Percentiles rank a stretch among this genome's conserved stretches.
phyloP scores from a whole-genome alignment of 2,329 filamentous ascomycete genomes.

The Sporothrix variecibatus region DNA sequence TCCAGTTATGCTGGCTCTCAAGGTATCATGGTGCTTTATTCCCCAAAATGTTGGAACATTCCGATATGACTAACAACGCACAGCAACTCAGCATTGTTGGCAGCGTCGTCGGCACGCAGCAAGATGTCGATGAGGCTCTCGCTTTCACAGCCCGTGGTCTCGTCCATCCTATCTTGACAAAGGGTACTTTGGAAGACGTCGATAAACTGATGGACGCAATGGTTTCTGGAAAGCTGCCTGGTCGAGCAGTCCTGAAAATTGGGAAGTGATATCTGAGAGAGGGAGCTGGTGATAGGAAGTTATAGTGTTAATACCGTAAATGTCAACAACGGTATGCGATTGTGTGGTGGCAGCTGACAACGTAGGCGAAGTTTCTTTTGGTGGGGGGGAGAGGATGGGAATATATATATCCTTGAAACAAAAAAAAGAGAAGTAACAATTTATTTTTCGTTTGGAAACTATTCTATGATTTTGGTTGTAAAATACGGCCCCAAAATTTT shows the following conservation, averaged over 20 bases:
- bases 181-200: background rate
- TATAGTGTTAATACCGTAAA: too few species aligned
- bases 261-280: background rate
- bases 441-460: too few species aligned
- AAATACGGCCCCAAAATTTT: too few species aligned
- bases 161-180: background rate
- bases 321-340: too few species aligned
- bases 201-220: background rate
- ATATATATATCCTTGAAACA: too few species aligned
- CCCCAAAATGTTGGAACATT: background rate
- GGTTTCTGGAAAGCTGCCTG: background rate
- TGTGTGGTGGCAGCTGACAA: too few species aligned
- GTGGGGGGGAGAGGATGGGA: too few species aligned
- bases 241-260: background rate
- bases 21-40: conserved; percentile 46
- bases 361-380: too few species aligned
- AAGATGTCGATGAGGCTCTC: background rate
- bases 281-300: background rate
- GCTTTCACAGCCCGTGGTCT: background rate
- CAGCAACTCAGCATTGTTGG: background rate
- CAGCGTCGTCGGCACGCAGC: background rate
- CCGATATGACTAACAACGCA: background rate
- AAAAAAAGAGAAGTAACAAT: too few species aligned
- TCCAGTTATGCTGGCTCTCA: background rate
- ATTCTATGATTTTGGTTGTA: too few species aligned